phyloP scores from a whole-genome alignment of 169 alveolate genomes.

The Plasmodium billcollinsi region DNA sequence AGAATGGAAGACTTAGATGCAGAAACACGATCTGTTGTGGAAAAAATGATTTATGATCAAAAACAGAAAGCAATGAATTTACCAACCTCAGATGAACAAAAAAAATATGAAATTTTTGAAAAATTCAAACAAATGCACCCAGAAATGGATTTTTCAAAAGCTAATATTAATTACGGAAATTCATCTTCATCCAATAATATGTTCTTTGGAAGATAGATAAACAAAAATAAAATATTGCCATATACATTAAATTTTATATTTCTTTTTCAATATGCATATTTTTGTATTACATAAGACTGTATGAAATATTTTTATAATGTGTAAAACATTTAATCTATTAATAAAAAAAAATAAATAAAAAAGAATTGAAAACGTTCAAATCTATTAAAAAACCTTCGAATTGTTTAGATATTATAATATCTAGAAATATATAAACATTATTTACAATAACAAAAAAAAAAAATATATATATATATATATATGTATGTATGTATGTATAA shows the following conservation, averaged over 20 bases:
- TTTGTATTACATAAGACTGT: too few species aligned
- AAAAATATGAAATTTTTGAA: slow-evolving; percentile 94
- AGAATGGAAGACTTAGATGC: slow-evolving; percentile 96
- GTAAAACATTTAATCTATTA: too few species aligned
- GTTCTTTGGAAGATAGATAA: slow-evolving; percentile 27
- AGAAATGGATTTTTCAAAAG: slow-evolving; percentile 97
- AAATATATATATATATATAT: neutral
- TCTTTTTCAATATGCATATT: too few species aligned
- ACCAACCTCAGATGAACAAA: slow-evolving; percentile 95
- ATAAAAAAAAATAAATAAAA: too few species aligned
- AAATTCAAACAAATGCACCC: slow-evolving; percentile 97
- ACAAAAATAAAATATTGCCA: neutral
- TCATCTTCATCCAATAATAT: slow-evolving; percentile 20
- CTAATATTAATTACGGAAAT: slow-evolving; percentile 90
- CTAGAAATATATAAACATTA: neutral
- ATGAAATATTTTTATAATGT: too few species aligned
- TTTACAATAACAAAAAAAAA: neutral
- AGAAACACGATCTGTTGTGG: slow-evolving; percentile 97
- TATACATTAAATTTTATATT: too few species aligned
- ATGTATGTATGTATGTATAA: neutral
- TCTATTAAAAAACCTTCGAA: too few species aligned
- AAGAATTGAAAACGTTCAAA: too few species aligned
- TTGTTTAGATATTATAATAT: too few species aligned
- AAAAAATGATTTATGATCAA: slow-evolving; percentile 98
- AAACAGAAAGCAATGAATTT: slow-evolving; percentile 93